Conservation (phyloP, 768 basidiomycete species). For the Phylloporus sp. region DNA sequence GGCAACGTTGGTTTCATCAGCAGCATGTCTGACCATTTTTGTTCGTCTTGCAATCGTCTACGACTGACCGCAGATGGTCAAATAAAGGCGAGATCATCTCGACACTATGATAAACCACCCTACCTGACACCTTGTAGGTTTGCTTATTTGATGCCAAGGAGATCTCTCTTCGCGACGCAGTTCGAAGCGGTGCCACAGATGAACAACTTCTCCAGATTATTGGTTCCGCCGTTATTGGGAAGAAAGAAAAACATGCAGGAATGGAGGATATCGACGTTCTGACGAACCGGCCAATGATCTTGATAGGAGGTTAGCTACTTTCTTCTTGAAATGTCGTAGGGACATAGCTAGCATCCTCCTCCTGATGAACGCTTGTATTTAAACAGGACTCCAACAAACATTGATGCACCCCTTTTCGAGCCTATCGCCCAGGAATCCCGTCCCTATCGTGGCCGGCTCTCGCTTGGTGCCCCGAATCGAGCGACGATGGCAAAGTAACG, state of each 20-base stretch:
- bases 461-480: conserved; percentile 1
- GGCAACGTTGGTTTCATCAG: conserved; percentile 86
- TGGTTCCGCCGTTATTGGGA: conserved; percentile 57
- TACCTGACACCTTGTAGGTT: conserved; percentile 45
- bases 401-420: not conserved
- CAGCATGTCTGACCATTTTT: conserved; percentile 93
- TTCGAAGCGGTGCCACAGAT: conserved; percentile 63
- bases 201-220: conserved; percentile 56
- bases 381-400: conserved; percentile 16
- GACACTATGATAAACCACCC: not conserved
- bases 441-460: not conserved
- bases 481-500: conserved; percentile 23
- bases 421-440: not conserved
- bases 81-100: conserved; percentile 58
- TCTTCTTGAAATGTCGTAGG: conserved; percentile 17
- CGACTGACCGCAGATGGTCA: conserved; percentile 87
- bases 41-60: conserved; percentile 76
- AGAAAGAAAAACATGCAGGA: conserved; percentile 78
- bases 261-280: conserved; percentile 78
- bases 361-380: conserved; percentile 24
- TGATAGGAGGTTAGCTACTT: conserved; percentile 86
- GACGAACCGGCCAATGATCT: conserved; percentile 83
- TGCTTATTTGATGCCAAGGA: conserved; percentile 85
- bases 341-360: conserved; percentile 14
- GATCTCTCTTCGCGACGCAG: conserved; percentile 70